Percentiles rank a stretch among this genome's conserved stretches.
These are phyloP conservation scores for Aaosphaeria pasadenensis DNA, from an alignment of 2,329 filamentous ascomycete genomes.

Conservation along the genomic window DNA sequence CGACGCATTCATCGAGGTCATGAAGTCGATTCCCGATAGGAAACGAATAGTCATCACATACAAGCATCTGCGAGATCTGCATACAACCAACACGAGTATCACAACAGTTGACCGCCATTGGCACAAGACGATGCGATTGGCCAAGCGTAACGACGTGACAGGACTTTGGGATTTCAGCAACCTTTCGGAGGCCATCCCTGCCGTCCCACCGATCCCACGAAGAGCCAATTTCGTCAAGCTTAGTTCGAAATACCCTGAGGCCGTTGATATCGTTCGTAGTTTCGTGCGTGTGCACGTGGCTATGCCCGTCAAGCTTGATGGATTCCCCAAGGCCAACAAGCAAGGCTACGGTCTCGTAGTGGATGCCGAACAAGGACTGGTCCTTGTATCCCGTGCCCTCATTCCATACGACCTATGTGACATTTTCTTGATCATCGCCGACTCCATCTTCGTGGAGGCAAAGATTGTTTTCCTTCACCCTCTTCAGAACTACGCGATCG, in stretches of 20 bases:
- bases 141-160: conserved; percentile 82
- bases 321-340: conserved; percentile 92
- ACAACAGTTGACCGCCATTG: conserved; percentile 93
- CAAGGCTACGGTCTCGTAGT: conserved; percentile 97
- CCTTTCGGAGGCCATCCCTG: conserved; percentile 75
- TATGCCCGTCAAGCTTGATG: conserved; percentile 94
- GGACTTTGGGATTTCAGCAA: conserved; percentile 95
- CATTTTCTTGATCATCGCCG: conserved; percentile 92
- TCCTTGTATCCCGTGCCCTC: conserved; percentile 89
- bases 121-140: conserved; percentile 91
- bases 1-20: conserved; percentile 83
- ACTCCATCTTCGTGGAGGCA: conserved; percentile 90
- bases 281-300: conserved; percentile 91
- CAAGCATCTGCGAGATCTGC: conserved; percentile 90
- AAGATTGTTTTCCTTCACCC: conserved; percentile 96
- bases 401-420: conserved; percentile 97
- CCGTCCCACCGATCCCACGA: conserved; percentile 66
- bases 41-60: conserved; percentile 90
- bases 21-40: conserved; percentile 78
- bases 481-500: conserved; percentile 91
- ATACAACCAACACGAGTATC: conserved; percentile 90
- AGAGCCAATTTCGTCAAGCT: conserved; percentile 91
- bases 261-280: conserved; percentile 89
- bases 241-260: conserved; percentile 80
- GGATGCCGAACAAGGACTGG: conserved; percentile 91